Evolutionary conservation across 495 filamentous ascomycete species (phyloP).

Genomic region (Trypethelium eluteriae): DNA sequence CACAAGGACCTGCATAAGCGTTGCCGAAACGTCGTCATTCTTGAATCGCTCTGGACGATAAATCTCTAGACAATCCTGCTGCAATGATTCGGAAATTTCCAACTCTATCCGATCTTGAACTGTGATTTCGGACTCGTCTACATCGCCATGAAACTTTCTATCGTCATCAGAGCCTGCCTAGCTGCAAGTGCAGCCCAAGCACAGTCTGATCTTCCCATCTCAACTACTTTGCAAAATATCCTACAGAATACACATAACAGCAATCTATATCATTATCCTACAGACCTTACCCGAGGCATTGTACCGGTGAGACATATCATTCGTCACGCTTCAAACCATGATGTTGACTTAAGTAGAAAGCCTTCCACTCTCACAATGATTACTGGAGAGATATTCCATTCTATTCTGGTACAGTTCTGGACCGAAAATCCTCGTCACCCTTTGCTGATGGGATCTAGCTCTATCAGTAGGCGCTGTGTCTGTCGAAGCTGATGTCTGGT

Average conservation of each 20-base stretch:
- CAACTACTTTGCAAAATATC: slow-evolving; percentile 32
- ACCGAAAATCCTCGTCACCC: background rate
- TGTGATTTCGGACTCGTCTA: background rate
- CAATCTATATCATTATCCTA: slow-evolving; percentile 34
- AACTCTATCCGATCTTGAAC: no score
- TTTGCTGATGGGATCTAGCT: slow-evolving; percentile 21
- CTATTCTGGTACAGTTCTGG: slow-evolving; percentile 23
- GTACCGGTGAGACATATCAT: slow-evolving; percentile 24
- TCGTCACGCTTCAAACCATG: background rate
- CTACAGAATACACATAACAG: slow-evolving; percentile 30
- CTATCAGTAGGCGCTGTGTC: slow-evolving; percentile 32
- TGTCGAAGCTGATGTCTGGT: slow-evolving; percentile 39
- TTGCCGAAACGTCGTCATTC: background rate
- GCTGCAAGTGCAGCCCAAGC: slow-evolving; percentile 14
- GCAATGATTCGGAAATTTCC: background rate
- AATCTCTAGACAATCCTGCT: background rate
- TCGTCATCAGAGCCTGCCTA: background rate
- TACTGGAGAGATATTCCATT: slow-evolving; percentile 39
- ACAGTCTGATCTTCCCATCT: slow-evolving; percentile 22
- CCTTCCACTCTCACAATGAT: slow-evolving; percentile 37
- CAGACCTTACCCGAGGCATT: slow-evolving; percentile 35
- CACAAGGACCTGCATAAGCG: background rate
- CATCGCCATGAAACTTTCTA: background rate
- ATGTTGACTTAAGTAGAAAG: slow-evolving; percentile 26
- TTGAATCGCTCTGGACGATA: background rate